Evolutionary conservation across 371 early-diverging fungal species (phyloP), one percentile per base, ranked within the genome.

Genomic region (Mortierella sp.): DNA sequence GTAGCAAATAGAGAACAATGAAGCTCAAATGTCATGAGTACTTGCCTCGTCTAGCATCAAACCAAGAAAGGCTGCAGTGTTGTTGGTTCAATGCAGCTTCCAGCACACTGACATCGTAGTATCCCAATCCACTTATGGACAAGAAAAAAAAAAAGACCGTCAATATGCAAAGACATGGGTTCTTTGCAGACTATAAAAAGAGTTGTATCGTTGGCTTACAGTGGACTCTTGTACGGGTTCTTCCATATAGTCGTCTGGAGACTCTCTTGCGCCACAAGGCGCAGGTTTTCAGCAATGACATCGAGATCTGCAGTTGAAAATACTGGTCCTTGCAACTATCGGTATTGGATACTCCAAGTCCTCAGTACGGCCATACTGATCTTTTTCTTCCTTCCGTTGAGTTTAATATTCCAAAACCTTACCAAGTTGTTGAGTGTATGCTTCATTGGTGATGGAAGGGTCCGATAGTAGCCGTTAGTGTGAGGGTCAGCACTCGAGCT

Each of bases 351-450:
- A 34, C 4, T 34, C 4, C 34, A 34, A 7, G 34, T 34, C 34
- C 7, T 34, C 34, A 26, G 45, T 18, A 2, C 50, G 27, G 50
- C 27, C 12, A 3, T 8, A 23, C 26, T 50, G 50, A 26, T 26
- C 26, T 14, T 18, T 14, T 34, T 34, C 34, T n/a, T n/a, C 34
- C 4, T 34, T 4, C 34, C 10, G 34, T 10, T 34, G 34, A 34
- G 34, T 34, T 7, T 34, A 4, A 10, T 7, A 34, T 10, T 34
- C 34, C 10, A 10, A 47, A 4, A 50, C 0, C 66, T 3, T 66
- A 76, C 78, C 78, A 76, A 16, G 57, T 76, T 76, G 43, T 76
- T 76, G 26, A 76, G 59, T 2, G 78, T 76, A 19, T 76, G 78
- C 78, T 74, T 47, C 16, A 46, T 12, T 6, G 8, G 19, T 27